Evolutionary conservation across 805 yeast species (phyloP).

Genomic region (Lachancea thermotolerans): DNA sequence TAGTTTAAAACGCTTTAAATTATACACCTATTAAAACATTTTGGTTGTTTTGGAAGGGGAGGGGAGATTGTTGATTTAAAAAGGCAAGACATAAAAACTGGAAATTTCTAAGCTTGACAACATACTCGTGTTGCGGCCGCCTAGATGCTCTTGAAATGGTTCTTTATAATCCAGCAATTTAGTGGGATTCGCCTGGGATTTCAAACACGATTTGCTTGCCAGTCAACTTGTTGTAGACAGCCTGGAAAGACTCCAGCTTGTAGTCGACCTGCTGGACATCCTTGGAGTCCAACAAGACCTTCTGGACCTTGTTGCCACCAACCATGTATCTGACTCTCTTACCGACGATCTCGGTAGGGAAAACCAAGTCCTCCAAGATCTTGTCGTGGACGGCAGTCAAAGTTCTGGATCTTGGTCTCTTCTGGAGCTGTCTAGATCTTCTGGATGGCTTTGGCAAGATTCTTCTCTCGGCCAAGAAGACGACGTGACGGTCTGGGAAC

Average conservation of each 20-base stretch:
- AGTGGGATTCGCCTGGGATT: slow-evolving; percentile 53
- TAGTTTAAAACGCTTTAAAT: slow-evolving; percentile 19
- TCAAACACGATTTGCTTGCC: slow-evolving; percentile 99
- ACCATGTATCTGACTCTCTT: slow-evolving; percentile 98
- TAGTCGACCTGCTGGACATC: slow-evolving; percentile 94
- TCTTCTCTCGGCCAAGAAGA: slow-evolving; percentile 99
- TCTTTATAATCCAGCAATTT: slow-evolving; percentile 11
- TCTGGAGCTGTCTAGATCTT: slow-evolving; percentile 86
- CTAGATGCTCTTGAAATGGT: neutral
- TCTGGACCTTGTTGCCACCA: slow-evolving; percentile 98
- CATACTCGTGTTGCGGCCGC: no score
- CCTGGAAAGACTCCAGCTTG: slow-evolving; percentile 99
- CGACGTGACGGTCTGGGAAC: slow-evolving; percentile 99
- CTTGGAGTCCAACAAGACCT: slow-evolving; percentile 96
- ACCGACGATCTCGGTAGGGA: slow-evolving; percentile 99
- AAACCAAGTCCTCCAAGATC: slow-evolving; percentile 96
- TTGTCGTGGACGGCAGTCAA: slow-evolving; percentile 98
- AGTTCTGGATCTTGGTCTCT: slow-evolving; percentile 99
- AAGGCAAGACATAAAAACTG: no score
- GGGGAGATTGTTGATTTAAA: slow-evolving; percentile 5
- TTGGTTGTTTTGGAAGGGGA: slow-evolving; percentile 8
- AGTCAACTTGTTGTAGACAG: slow-evolving; percentile 95
- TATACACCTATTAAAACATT: slow-evolving; percentile 26
- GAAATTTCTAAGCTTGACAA: no score
- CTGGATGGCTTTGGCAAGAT: slow-evolving; percentile 99